Evolutionary conservation across 1,284 basidiomycete species (phyloP), one percentile per base, ranked within the genome.

Genomic region (Volvariella surrecta): DNA sequence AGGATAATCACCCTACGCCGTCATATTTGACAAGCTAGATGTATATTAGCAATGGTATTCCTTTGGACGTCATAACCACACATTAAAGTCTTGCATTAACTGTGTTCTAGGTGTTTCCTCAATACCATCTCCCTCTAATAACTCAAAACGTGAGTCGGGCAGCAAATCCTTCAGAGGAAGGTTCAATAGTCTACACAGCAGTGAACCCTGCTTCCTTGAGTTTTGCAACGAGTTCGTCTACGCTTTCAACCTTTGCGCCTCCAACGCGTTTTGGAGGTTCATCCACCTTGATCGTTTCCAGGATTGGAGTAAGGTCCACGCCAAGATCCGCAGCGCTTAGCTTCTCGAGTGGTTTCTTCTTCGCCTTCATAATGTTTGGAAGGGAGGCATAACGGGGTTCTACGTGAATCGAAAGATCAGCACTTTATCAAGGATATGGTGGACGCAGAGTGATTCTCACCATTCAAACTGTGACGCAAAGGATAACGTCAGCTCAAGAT

Each of bases 361-460:
- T 99, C 18, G 95, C 95, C 69, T 95, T 95, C 90, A 95, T 96
- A 63, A 95, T 95, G 58, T 92, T 95, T 13, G 92, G 93, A 49
- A 96, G 64, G 19, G 92, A 92, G 1, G 93, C 92, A 59, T 95
- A 97, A 53, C 93, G 83, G 9, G 93, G 93, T 62, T 95, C 92
- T 89, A 61, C 45, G 42, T 37, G 39, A 30, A 37, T 31, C 20
- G 31, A 24, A 24, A 41, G 19, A 15, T 13, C 1, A 20, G 10
- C 10, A 17, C 28, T 28, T 9, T 39, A 43, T 24, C 31, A 37
- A 39, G 11, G 24, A 28, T 28, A 28, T 28, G 6, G 24, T 6
- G 21, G 37, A 20, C n/a, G n/a, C 32, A 30, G 32, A 32, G 43
- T 22, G n/a, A 43, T 22, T 40, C 64, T 20, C 54, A 79, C 79